Conservation (phyloP, 108 stramenopile species). For the Cyclostephanos invisitatus region DNA sequence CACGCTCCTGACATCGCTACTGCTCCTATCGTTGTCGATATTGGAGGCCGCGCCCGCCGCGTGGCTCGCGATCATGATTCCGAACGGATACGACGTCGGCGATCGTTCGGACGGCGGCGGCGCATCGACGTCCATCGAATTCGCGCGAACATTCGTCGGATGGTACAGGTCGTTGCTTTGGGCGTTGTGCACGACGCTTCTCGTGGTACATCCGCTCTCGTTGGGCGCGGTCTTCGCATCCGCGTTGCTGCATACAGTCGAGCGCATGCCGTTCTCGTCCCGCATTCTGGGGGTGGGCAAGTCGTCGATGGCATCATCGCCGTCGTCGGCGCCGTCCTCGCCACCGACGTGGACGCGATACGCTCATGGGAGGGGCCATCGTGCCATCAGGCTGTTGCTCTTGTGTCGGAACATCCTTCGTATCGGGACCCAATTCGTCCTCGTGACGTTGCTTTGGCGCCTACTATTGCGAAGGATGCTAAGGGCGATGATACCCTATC, state of each 20-base stretch:
- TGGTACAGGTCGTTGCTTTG: constrained; percentile 38
- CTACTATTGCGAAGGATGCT: constrained; percentile 1
- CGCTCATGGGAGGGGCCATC: not conserved
- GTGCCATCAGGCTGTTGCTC: not conserved
- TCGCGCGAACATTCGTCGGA: constrained; percentile 3
- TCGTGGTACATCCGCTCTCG: constrained; percentile 19
- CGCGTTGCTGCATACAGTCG: not conserved
- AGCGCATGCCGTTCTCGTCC: not conserved
- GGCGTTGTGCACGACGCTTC: constrained; percentile 18
- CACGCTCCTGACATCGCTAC: constrained; percentile 51
- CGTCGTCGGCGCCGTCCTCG: not conserved
- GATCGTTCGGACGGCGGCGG: not conserved
- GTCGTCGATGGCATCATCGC: not conserved
- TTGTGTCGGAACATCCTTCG: constrained; percentile 8
- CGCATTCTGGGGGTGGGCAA: not conserved
- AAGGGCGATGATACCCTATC: constrained; percentile 13
- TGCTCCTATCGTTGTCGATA: constrained; percentile 53
- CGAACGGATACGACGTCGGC: not conserved
- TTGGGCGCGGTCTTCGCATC: not conserved
- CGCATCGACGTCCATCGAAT: not conserved
- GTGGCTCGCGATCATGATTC: constrained; percentile 9
- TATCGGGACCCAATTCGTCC: constrained; percentile 16
- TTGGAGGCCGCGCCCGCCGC: constrained; percentile 57
- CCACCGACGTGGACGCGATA: not conserved
- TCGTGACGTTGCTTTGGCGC: constrained; percentile 16